Percentiles rank a stretch among this genome's conserved stretches.
Conservation (phyloP, 257 asterid species). For the Nicotiana knightiana region DNA sequence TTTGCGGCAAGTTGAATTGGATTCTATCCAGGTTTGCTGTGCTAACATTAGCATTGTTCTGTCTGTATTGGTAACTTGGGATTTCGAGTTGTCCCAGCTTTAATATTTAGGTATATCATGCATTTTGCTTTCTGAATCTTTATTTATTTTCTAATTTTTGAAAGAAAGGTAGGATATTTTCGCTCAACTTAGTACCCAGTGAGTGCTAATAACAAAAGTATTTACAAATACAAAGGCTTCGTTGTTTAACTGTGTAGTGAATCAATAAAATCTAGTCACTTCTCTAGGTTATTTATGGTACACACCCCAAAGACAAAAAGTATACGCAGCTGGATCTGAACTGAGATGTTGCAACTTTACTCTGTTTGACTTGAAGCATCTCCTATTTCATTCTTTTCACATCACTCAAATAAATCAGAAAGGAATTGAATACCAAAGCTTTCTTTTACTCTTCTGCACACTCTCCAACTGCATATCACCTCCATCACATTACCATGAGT, state of each 20-base stretch:
- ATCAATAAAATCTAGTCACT: neutral
- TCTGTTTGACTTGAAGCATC: no score
- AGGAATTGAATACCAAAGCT: no score
- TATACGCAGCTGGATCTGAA: no score
- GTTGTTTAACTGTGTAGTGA: neutral
- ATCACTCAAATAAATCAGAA: no score
- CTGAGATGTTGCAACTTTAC: no score
- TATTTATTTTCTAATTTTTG: neutral
- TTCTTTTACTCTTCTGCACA: no score
- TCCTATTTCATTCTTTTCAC: no score
- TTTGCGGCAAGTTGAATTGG: constrained; percentile 77
- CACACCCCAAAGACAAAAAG: no score
- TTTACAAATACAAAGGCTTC: neutral
- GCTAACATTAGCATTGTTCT: neutral
- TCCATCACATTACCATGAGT: no score
- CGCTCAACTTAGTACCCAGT: neutral
- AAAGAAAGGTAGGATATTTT: neutral
- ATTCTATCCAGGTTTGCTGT: constrained; percentile 78
- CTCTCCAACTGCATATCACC: no score
- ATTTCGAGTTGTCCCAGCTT: neutral
- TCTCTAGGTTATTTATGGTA: no score
- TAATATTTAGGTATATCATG: neutral
- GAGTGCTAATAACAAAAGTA: neutral
- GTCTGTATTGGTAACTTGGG: neutral
- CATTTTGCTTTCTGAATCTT: neutral